These are phyloP conservation scores for Alliaria petiolata DNA, from an alignment of 345 rosid genomes.

Conservation along the genomic window DNA sequence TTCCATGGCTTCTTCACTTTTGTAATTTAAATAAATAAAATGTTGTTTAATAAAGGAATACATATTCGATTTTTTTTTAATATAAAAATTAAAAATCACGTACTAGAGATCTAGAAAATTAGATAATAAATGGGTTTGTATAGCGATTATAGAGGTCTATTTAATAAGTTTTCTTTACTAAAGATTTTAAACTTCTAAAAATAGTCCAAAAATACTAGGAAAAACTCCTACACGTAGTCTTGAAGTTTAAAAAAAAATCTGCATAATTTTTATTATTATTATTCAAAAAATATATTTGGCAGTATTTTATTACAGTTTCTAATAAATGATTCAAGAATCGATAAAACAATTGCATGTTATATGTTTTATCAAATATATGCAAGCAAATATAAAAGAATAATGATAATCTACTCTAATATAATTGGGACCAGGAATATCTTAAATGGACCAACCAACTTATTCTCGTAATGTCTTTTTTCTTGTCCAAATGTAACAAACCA, in stretches of 20 bases:
- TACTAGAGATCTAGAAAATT: no score
- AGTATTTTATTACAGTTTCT: not conserved
- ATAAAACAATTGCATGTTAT: conserved; percentile 20
- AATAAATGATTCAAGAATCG: conserved; percentile 15
- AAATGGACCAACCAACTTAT: conserved; percentile 25
- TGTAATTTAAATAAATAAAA: not conserved
- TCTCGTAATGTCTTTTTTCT: conserved; percentile 2
- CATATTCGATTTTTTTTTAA: not conserved
- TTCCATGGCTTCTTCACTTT: not conserved
- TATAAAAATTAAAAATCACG: no score
- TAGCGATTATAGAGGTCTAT: no score
- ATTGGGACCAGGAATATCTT: conserved; percentile 31
- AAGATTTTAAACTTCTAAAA: not conserved
- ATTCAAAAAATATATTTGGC: not conserved
- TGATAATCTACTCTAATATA: conserved; percentile 21
- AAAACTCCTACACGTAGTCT: not conserved
- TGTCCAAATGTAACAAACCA: not conserved
- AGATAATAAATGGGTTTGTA: no score
- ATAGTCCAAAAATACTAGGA: no score
- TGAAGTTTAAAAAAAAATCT: not conserved
- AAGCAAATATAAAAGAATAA: conserved; percentile 14
- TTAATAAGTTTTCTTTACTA: not conserved
- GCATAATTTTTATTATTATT: not conserved
- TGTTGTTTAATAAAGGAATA: not conserved
- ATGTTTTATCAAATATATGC: conserved; percentile 21